A percentile compares a stretch with the other conserved stretches of the same genome.
These are phyloP conservation scores for Quercus engelmannii DNA, from an alignment of 306 rosid species.

Conservation along the genomic window DNA sequence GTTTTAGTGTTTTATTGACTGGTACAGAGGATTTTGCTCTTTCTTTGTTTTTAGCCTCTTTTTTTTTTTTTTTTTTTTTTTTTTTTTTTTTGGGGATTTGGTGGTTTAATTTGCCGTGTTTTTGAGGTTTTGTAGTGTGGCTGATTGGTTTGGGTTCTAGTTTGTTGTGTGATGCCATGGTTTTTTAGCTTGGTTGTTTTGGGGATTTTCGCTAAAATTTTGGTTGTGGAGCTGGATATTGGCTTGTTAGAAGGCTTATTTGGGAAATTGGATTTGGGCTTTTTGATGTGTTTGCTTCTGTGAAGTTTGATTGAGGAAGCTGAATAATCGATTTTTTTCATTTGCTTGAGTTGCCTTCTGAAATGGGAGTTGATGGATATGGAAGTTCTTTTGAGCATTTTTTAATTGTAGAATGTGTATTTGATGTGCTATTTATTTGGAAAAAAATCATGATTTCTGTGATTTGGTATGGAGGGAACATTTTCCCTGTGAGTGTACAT, in stretches of 20 bases:
- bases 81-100: neutral
- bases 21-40: conserved; percentile 3
- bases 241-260: conserved; percentile 15
- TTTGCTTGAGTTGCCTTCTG: neutral
- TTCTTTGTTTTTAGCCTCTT: neutral
- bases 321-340: conserved; percentile 8
- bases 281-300: neutral
- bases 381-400: too few species aligned
- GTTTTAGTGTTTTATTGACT: conserved; percentile 13
- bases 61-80: neutral
- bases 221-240: conserved; percentile 12
- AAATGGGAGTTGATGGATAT: neutral
- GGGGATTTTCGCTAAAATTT: conserved; percentile 8
- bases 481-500: too few species aligned
- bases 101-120: neutral
- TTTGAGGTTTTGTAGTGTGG: conserved; percentile 24
- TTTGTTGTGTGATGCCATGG: neutral
- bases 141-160: conserved; percentile 23
- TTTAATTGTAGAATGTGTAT: neutral
- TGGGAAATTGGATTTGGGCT: conserved; percentile 15
- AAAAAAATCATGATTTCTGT: neutral
- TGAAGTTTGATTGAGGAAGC: conserved; percentile 16
- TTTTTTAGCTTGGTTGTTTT: neutral
- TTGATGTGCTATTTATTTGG: neutral
- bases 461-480: neutral